Conservation (phyloP, 2,329 filamentous ascomycete genomes). For the Ophiostoma sp. region DNA sequence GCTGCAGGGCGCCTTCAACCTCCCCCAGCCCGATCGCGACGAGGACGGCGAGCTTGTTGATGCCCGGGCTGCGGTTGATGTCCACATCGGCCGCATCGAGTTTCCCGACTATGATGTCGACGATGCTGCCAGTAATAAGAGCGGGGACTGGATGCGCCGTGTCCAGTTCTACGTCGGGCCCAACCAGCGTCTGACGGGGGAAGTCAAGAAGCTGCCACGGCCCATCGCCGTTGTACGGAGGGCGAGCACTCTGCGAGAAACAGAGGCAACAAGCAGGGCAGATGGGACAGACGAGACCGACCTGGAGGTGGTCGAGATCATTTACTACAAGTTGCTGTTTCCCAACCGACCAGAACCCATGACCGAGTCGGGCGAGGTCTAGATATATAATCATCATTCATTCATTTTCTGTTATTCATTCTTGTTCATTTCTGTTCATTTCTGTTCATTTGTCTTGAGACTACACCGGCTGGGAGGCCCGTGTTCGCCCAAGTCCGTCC, state of each 20-base stretch:
- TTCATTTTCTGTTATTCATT: background rate
- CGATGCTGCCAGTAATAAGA: conserved; percentile 36
- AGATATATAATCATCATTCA: background rate
- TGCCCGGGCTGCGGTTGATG: conserved; percentile 18
- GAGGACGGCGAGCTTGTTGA: background rate
- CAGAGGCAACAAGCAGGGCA: no score
- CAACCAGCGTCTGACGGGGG: conserved; percentile 82
- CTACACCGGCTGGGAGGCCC: conserved; percentile 33
- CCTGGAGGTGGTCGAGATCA: conserved; percentile 79
- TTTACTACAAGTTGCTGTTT: conserved; percentile 84
- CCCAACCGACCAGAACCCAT: conserved; percentile 81
- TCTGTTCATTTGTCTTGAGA: background rate
- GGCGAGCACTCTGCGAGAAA: conserved; percentile 28
- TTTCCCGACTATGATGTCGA: conserved; percentile 54
- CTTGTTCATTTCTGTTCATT: no score
- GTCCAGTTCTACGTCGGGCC: conserved; percentile 84
- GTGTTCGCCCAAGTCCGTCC: conserved; percentile 81
- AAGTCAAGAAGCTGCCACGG: conserved; percentile 78
- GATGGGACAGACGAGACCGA: conserved; percentile 38
- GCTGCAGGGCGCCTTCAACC: conserved; percentile 84
- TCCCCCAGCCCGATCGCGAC: conserved; percentile 30
- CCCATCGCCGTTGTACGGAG: conserved; percentile 73
- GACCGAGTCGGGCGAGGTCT: conserved; percentile 34
- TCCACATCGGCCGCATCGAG: conserved; percentile 41
- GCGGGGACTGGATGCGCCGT: conserved; percentile 77